Evolutionary conservation across 257 asterid genomes (phyloP).

Genomic region (Marsdenia floribunda): DNA sequence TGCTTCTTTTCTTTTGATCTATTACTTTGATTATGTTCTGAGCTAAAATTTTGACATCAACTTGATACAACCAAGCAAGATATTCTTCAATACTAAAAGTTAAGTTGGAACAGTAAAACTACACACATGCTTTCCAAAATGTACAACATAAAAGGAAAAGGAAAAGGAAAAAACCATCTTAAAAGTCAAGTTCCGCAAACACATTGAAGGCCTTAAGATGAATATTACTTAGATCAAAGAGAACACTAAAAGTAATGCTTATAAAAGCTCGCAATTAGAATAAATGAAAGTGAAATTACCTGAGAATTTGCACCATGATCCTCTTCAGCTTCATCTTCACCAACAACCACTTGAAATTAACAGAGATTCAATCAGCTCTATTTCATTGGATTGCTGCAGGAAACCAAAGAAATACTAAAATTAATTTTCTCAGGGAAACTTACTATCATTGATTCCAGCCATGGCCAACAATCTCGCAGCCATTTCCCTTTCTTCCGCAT

Average conservation of each 20-base stretch:
- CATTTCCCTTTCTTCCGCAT: constrained; percentile 86
- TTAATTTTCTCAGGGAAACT: constrained; percentile 13
- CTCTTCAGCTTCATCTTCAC: constrained; percentile 46
- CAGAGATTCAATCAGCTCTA: constrained; percentile 16
- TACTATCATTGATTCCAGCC: constrained; percentile 71
- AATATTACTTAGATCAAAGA: background rate
- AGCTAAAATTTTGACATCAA: background rate
- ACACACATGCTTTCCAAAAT: background rate
- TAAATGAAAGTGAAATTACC: constrained; percentile 30
- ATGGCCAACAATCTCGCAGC: constrained; percentile 83
- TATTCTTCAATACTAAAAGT: background rate
- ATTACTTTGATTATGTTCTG: background rate
- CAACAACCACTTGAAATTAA: constrained; percentile 41
- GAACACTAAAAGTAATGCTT: background rate
- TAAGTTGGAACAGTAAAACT: background rate
- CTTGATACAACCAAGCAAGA: background rate
- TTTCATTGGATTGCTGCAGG: background rate
- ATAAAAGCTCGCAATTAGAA: background rate
- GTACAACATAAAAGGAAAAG: background rate
- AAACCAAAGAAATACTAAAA: constrained; percentile 5
- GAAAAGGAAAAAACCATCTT: background rate
- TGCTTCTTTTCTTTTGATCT: background rate
- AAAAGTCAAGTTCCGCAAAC: background rate
- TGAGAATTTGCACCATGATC: constrained; percentile 56
- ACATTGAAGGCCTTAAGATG: background rate